Evolutionary conservation across 2,329 filamentous ascomycete species (phyloP).

Genomic region (Periconia sp.): DNA sequence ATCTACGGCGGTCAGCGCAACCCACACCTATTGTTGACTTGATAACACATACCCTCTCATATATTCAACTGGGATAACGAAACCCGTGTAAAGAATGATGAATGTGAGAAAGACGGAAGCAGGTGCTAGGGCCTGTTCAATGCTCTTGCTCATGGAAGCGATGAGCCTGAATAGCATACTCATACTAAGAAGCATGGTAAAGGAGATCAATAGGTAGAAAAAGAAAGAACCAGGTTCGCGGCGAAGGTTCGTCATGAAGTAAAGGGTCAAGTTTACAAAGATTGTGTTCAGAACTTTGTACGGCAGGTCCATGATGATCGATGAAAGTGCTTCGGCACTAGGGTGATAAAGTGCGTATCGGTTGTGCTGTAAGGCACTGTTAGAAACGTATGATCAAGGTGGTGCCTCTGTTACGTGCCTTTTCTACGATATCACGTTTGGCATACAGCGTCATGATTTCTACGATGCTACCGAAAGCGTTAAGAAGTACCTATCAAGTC

Average conservation of each 20-base stretch:
- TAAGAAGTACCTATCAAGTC: slow-evolving; percentile 62
- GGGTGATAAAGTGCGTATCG: slow-evolving; percentile 89
- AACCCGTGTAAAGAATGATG: slow-evolving; percentile 69
- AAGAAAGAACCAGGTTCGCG: slow-evolving; percentile 78
- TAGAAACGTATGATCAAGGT: background rate
- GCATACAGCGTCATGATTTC: slow-evolving; percentile 86
- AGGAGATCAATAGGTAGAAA: slow-evolving; percentile 78
- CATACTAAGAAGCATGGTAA: slow-evolving; percentile 74
- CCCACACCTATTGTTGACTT: background rate
- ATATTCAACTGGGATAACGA: slow-evolving; percentile 58
- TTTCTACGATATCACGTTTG: slow-evolving; percentile 89
- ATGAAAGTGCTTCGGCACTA: slow-evolving; percentile 82
- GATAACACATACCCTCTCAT: slow-evolving; percentile 57
- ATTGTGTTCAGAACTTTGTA: slow-evolving; percentile 75
- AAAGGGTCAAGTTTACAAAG: slow-evolving; percentile 76
- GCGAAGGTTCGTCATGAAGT: slow-evolving; percentile 84
- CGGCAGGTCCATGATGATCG: slow-evolving; percentile 83
- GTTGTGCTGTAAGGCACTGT: slow-evolving; percentile 52
- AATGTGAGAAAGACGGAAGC: slow-evolving; percentile 62
- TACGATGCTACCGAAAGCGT: slow-evolving; percentile 77
- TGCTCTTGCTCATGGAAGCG: slow-evolving; percentile 69
- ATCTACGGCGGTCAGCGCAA: slow-evolving; percentile 42
- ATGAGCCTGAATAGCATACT: slow-evolving; percentile 85
- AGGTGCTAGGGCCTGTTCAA: slow-evolving; percentile 59
- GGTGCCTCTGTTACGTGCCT: slow-evolving; percentile 55